These are phyloP conservation scores for Fusarium subglutinans DNA, from an alignment of 2,329 filamentous ascomycete species.

Conservation along the genomic window DNA sequence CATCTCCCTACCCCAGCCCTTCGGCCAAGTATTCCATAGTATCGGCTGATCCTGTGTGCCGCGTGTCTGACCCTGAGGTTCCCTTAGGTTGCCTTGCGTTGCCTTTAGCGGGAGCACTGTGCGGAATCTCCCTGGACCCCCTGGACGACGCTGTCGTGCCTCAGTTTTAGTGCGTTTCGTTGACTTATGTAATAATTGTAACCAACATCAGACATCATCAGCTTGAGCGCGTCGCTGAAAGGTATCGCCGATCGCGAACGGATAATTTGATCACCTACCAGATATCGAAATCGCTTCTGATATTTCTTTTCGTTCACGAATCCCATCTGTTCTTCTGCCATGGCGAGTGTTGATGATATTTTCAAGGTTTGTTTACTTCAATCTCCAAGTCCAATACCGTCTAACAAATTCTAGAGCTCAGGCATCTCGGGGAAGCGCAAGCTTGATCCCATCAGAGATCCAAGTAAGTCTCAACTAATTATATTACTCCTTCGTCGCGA, in stretches of 20 bases:
- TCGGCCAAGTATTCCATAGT: constrained; percentile 18
- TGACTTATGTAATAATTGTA: constrained; percentile 18
- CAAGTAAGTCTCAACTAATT: constrained; percentile 58
- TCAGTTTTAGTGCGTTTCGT: constrained; percentile 6
- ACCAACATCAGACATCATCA: constrained; percentile 17
- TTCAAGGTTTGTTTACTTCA: constrained; percentile 56
- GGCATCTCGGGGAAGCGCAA: constrained; percentile 69
- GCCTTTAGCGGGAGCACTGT: constrained; percentile 15
- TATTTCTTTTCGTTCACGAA: neutral
- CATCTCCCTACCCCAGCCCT: constrained; percentile 2
- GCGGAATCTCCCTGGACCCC: neutral
- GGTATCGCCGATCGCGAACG: constrained; percentile 19
- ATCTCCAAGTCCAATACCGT: neutral
- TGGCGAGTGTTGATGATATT: constrained; percentile 68
- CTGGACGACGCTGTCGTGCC: neutral
- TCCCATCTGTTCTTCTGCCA: constrained; percentile 37
- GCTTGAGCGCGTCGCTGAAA: constrained; percentile 15
- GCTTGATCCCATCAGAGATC: constrained; percentile 68
- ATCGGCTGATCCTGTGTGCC: constrained; percentile 1
- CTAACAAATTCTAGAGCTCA: constrained; percentile 42
- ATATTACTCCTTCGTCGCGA: neutral
- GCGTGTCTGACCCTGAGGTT: neutral
- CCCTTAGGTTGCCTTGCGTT: neutral
- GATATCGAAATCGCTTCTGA: neutral
- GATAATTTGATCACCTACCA: neutral